Percentiles rank a stretch among this genome's conserved stretches.
These are phyloP conservation scores for Suillus fuscotomentosus DNA, from an alignment of 768 basidiomycete genomes.

Conservation along the genomic window DNA sequence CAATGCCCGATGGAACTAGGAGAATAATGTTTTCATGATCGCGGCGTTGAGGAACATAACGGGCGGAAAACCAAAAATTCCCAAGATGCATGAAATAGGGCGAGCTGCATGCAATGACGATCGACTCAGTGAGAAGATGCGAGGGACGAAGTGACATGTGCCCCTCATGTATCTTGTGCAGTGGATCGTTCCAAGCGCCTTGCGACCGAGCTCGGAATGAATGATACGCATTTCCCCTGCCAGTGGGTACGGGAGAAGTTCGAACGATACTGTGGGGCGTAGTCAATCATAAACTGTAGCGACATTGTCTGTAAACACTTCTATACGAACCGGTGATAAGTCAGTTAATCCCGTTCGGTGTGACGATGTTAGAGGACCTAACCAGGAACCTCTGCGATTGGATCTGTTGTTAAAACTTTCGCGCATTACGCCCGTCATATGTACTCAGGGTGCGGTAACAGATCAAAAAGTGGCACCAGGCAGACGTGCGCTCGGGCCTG, in stretches of 20 bases:
- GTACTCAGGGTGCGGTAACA: not conserved
- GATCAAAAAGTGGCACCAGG: constrained; percentile 4
- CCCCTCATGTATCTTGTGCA: constrained; percentile 34
- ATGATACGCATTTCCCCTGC: not conserved
- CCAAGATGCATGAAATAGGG: constrained; percentile 30
- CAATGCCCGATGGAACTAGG: constrained; percentile 29
- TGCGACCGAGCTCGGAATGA: constrained; percentile 14
- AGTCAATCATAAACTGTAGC: constrained; percentile 1
- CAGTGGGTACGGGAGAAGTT: not conserved
- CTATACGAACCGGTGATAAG: not conserved
- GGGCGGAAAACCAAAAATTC: constrained; percentile 20
- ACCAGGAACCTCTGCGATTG: constrained; percentile 1
- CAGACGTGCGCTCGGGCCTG: constrained; percentile 1
- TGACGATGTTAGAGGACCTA: not conserved
- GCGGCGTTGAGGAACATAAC: constrained; percentile 27
- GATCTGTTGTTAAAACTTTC: not conserved
- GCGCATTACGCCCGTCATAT: constrained; percentile 5
- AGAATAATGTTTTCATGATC: constrained; percentile 26
- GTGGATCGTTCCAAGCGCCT: constrained; percentile 31
- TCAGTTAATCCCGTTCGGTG: not conserved
- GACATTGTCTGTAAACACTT: not conserved
- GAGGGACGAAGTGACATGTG: constrained; percentile 30
- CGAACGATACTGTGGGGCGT: not conserved
- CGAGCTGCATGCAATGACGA: constrained; percentile 34
- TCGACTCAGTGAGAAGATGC: constrained; percentile 33